Evolutionary conservation across 805 yeast genomes (phyloP), one percentile per base, ranked within the genome.

Genomic region (Ogataea trehaloabstinens): DNA sequence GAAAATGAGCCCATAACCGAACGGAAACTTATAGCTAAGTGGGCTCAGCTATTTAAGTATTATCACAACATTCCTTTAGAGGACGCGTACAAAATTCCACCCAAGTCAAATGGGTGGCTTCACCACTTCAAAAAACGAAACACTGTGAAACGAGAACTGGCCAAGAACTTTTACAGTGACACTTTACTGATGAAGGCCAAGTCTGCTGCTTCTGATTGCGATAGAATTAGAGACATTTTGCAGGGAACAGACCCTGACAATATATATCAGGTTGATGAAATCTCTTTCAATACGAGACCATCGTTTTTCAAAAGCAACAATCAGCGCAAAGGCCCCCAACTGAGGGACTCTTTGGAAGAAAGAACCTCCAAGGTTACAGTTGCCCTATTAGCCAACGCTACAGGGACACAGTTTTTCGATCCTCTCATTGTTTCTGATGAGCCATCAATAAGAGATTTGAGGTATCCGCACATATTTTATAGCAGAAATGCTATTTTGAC

Each of bases 21-120:
- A 40, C 41, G 57, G 10, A 51, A 50, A 17, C 44, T 68, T 27
- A 49, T 57, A n/a, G 39, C 52, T 6, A 60, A 65, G 44, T 66
- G 60, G 63, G 34, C 51, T 4, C 46, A 49, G 3, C 45, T 59
- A 22, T 50, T 43, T 39, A 48, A 42, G 28, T 28, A 42, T 8
- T 59, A 49, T 40, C 50, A 58, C 38, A 34, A 42, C 13, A 17
- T 28, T 6, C 10, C 29, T 7, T 28, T 25, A 18, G 35, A 24
- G 12, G 27, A 24, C 13, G 37, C 36, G n/a, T 38, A 40, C 10
- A 35, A 40, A 13, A 28, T 36, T 11, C 44, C 47, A 5, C 42
- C 46, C 5, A 62, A 62, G 41, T 60, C 69, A 1, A 65, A 65
- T 42, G 73, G 73, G 0, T 68, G 72, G 73, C 39, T 68, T 5